Evolutionary conservation across 164 flowering plant genomes (phyloP).

Genomic region (Chimonanthus praecox): DNA sequence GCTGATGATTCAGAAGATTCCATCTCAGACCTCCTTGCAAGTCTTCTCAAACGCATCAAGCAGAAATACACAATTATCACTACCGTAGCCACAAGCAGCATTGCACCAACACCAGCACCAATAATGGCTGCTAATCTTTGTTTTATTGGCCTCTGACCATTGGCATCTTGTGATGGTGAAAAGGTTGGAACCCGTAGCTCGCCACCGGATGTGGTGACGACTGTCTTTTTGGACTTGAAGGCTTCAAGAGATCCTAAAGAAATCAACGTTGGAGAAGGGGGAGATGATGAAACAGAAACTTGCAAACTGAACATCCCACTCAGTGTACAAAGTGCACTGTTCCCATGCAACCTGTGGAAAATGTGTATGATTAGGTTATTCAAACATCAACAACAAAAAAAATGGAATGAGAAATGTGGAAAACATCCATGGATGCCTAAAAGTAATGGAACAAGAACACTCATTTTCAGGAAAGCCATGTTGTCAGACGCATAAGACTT

Average conservation of each 20-base stretch:
- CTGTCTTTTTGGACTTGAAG: constrained; percentile 18
- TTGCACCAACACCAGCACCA: constrained; percentile 31
- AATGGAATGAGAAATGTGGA: background rate
- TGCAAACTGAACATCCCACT: constrained; percentile 11
- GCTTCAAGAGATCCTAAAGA: constrained; percentile 6
- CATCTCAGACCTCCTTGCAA: constrained; percentile 28
- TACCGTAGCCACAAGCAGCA: constrained; percentile 28
- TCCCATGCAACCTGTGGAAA: constrained; percentile 23
- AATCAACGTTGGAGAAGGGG: constrained; percentile 11
- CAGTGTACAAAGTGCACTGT: constrained; percentile 12
- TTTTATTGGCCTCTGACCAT: constrained; percentile 23
- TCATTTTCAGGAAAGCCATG: background rate
- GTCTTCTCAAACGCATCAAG: constrained; percentile 35
- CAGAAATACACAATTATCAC: constrained; percentile 31
- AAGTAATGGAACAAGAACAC: too few relatives aligned
- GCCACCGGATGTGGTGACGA: constrained; percentile 19
- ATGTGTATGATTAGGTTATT: background rate
- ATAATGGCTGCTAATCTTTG: constrained; percentile 28
- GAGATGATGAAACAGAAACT: constrained; percentile 12
- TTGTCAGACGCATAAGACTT: too few relatives aligned
- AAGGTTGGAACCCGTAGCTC: constrained; percentile 32
- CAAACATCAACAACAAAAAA: background rate
- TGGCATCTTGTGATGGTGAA: constrained; percentile 22
- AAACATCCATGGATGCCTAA: background rate
- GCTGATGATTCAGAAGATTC: constrained; percentile 38